phyloP scores from a whole-genome alignment of 2,329 filamentous ascomycete species.

The Dothistroma septosporum region DNA sequence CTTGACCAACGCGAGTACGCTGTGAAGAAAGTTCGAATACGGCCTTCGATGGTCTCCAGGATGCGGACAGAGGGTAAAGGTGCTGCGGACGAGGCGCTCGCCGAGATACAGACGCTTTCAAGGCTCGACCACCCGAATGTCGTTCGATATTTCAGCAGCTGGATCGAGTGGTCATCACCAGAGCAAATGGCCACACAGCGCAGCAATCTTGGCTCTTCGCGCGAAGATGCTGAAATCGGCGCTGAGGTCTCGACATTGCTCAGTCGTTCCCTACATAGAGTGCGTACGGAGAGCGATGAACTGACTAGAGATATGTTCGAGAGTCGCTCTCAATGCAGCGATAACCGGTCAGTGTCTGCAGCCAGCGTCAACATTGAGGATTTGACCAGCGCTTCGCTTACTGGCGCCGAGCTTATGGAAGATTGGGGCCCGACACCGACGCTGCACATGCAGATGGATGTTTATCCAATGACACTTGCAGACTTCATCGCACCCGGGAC shows the following conservation, averaged over 20 bases:
- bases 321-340: slow-evolving; percentile 1
- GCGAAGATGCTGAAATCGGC: slow-evolving; percentile 13
- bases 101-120: slow-evolving; percentile 60
- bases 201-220: background rate
- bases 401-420: slow-evolving; percentile 7
- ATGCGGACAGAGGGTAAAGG: slow-evolving; percentile 50
- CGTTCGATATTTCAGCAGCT: slow-evolving; percentile 62
- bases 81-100: slow-evolving; percentile 55
- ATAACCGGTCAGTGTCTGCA: background rate
- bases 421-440: slow-evolving; percentile 38
- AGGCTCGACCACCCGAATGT: slow-evolving; percentile 62
- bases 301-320: slow-evolving; percentile 17
- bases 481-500: slow-evolving; percentile 51
- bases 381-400: background rate
- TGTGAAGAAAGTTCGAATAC: slow-evolving; percentile 61
- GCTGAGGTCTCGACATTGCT: slow-evolving; percentile 27
- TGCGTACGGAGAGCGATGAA: slow-evolving; percentile 18
- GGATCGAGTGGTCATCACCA: slow-evolving; percentile 51
- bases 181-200: background rate
- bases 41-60: slow-evolving; percentile 40
- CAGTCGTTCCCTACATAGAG: slow-evolving; percentile 12
- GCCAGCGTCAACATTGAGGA: background rate
- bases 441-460: slow-evolving; percentile 65
- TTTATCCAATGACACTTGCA: slow-evolving; percentile 59
- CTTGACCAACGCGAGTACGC: slow-evolving; percentile 62